A percentile compares a stretch with the other conserved stretches of the same genome.
Evolutionary conservation across 164 flowering plant species (phyloP).

Genomic region (Magnolia kwangsiensis): DNA sequence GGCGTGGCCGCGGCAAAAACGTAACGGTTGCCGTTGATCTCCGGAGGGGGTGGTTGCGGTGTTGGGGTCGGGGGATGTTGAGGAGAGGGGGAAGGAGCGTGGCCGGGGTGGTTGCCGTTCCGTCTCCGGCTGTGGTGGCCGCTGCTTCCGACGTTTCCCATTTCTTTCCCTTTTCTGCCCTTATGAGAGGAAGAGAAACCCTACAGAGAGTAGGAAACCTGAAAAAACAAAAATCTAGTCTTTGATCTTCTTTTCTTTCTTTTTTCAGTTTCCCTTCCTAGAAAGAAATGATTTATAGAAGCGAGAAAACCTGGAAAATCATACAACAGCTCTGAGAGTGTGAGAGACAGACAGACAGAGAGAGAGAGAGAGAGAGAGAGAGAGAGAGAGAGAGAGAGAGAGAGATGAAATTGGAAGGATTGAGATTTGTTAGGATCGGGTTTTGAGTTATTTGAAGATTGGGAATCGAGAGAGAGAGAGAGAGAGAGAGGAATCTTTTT

Average conservation of each 20-base stretch:
- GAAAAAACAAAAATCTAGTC: neutral
- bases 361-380: neutral
- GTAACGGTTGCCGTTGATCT: conserved; percentile 53
- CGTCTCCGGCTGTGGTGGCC: conserved; percentile 32
- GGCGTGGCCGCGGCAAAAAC: conserved; percentile 87
- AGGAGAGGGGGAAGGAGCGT: conserved; percentile 34
- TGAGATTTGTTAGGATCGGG: neutral
- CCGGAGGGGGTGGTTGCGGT: conserved; percentile 35
- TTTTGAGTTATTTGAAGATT: neutral
- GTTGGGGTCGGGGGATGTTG: neutral
- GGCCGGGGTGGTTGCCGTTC: conserved; percentile 35
- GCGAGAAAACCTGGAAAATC: neutral
- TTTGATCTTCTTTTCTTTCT: neutral
- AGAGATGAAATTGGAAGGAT: too few species aligned
- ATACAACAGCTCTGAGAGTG: neutral
- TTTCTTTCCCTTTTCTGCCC: conserved; percentile 7
- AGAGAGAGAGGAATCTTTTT: neutral
- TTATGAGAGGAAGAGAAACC: neutral
- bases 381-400: neutral
- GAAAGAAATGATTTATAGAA: neutral
- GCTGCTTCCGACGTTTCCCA: conserved; percentile 71
- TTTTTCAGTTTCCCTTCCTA: too few species aligned
- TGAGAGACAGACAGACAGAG: neutral
- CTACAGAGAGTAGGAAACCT: neutral
- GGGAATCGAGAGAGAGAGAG: neutral